phyloP scores from a whole-genome alignment of 1,284 basidiomycete species.

The Trametes sp. region DNA sequence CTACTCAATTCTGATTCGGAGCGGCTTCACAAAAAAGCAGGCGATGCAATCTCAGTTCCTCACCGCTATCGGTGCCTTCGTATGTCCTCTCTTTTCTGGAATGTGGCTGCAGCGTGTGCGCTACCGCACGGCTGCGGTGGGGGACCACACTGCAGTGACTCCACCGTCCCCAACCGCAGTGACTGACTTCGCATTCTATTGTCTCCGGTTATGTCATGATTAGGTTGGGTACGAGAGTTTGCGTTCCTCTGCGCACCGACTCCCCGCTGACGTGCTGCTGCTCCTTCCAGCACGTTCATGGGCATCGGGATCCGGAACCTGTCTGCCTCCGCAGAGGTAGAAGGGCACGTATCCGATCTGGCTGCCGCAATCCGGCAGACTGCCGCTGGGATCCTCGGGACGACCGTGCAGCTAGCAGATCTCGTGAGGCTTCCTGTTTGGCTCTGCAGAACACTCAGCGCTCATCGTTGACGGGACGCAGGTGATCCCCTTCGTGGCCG shows the following conservation, averaged over 20 bases:
- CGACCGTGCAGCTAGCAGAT: slow-evolving; percentile 79
- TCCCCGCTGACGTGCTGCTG: slow-evolving; percentile 12
- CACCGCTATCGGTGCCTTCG: slow-evolving; percentile 89
- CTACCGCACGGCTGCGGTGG: slow-evolving; percentile 2
- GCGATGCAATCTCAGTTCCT: slow-evolving; percentile 92
- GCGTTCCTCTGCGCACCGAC: background rate
- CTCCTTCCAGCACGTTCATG: slow-evolving; percentile 76
- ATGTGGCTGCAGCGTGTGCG: slow-evolving; percentile 8
- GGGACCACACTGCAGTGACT: background rate
- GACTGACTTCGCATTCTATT: slow-evolving; percentile 12
- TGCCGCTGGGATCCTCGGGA: slow-evolving; percentile 80
- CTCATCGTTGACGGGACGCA: slow-evolving; percentile 39
- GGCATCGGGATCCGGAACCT: slow-evolving; percentile 86
- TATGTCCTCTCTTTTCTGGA: slow-evolving; percentile 52
- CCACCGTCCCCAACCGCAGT: background rate
- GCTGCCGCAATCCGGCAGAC: slow-evolving; percentile 76
- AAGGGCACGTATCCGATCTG: slow-evolving; percentile 58
- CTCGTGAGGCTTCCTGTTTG: slow-evolving; percentile 57
- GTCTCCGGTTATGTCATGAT: slow-evolving; percentile 17
- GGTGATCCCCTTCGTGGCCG: slow-evolving; percentile 92
- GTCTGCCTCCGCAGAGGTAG: slow-evolving; percentile 55
- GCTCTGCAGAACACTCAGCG: slow-evolving; percentile 23
- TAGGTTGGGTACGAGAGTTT: slow-evolving; percentile 37
- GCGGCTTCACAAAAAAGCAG: slow-evolving; percentile 87
- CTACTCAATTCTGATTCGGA: slow-evolving; percentile 88